A percentile compares a stretch with the other conserved stretches of the same genome.
These are phyloP conservation scores for Alternaria ventricosa DNA, from an alignment of 2,329 filamentous ascomycete species.

Conservation along the genomic window DNA sequence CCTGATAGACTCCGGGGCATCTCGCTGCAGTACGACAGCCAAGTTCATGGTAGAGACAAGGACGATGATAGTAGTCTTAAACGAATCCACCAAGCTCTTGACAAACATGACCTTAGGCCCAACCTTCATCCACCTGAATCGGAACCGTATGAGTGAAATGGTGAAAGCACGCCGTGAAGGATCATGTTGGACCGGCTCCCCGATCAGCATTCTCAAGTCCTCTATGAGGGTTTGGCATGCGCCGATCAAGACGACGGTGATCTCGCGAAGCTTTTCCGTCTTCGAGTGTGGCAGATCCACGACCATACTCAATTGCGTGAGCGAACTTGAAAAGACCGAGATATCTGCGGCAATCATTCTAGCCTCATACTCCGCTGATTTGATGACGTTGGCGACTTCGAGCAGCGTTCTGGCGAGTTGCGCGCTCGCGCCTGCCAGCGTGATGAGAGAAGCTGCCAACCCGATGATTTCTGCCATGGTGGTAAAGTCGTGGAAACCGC, in stretches of 20 bases:
- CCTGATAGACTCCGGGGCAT: neutral
- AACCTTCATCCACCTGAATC: neutral
- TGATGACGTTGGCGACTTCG: neutral
- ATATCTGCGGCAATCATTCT: neutral
- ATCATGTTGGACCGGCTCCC: neutral
- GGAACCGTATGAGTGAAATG: neutral
- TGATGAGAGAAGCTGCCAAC: neutral
- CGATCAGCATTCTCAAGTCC: neutral
- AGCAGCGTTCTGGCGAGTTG: neutral
- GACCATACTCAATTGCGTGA: neutral
- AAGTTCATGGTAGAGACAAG: neutral
- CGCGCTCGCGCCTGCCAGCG: neutral
- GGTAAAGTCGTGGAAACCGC: too few relatives aligned
- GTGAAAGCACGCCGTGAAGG: neutral
- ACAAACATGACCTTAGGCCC: neutral
- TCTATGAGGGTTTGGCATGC: neutral
- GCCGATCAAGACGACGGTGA: neutral
- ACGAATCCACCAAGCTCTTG: neutral
- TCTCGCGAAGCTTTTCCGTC: neutral
- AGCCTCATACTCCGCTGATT: neutral
- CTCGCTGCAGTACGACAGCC: neutral
- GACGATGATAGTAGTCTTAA: neutral
- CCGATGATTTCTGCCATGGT: neutral
- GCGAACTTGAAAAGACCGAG: rapidly evolving
- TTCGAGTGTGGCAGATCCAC: neutral